Percentiles rank a stretch among this genome's conserved stretches.
Conservation (phyloP, 148 eudicot species). For the Rhododendron henanense region DNA sequence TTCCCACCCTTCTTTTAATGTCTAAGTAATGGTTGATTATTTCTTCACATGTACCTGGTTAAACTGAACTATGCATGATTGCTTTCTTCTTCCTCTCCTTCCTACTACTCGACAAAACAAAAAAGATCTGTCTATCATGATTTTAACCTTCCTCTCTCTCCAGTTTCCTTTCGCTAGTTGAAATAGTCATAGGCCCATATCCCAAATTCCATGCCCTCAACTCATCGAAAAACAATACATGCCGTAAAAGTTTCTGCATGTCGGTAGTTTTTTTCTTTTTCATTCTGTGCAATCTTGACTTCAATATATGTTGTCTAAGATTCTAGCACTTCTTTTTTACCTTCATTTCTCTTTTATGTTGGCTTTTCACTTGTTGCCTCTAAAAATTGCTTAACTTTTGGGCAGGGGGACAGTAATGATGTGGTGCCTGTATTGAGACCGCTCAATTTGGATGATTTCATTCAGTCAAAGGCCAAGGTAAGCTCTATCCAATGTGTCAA, state of each 20-base stretch:
- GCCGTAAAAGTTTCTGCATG: not conserved
- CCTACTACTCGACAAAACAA: not conserved
- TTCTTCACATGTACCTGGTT: not conserved
- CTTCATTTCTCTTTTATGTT: not conserved
- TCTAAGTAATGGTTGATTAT: not conserved
- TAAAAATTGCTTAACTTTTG: conserved; percentile 6
- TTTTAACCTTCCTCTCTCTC: not conserved
- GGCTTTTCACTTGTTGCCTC: not conserved
- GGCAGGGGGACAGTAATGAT: conserved; percentile 48
- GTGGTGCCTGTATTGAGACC: conserved; percentile 55
- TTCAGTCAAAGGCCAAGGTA: conserved; percentile 91
- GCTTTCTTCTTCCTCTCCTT: not conserved
- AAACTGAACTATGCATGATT: not conserved
- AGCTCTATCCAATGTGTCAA: not conserved
- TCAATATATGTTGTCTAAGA: not conserved
- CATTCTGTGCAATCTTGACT: not conserved
- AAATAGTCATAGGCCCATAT: not conserved
- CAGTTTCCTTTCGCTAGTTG: not conserved
- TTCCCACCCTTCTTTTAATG: not conserved
- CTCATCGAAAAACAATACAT: not conserved
- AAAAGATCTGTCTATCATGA: not conserved
- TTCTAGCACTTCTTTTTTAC: not conserved
- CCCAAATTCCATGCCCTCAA: not conserved
- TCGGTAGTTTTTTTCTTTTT: not conserved
- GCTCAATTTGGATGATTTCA: conserved; percentile 78